phyloP scores from a whole-genome alignment of 2,329 filamentous ascomycete species.

The Stylonectria norvegica region DNA sequence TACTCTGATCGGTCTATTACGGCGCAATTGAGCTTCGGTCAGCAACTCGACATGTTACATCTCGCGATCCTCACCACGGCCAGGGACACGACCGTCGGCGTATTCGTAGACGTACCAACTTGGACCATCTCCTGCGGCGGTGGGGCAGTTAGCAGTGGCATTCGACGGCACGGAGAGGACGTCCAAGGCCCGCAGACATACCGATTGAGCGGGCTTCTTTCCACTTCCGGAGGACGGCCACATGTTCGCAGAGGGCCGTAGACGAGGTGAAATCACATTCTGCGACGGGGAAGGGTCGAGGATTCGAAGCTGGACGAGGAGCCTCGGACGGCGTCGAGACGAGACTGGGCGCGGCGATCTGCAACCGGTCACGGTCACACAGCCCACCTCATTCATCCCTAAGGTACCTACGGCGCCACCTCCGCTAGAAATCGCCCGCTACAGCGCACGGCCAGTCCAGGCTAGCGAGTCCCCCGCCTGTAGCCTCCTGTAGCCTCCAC shows the following conservation, averaged over 20 bases:
- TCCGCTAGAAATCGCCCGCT: too few relatives aligned
- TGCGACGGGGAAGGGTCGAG: slow-evolving; percentile 28
- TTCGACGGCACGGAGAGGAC: too few relatives aligned
- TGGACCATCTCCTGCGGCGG: slow-evolving; percentile 92
- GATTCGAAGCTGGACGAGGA: slow-evolving; percentile 15
- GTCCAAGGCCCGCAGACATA: too few relatives aligned
- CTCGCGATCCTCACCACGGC: slow-evolving; percentile 9
- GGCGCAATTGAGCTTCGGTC: slow-evolving; percentile 22
- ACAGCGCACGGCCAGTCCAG: too few relatives aligned
- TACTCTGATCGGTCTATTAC: slow-evolving; percentile 61
- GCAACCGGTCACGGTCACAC: neutral
- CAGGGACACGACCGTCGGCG: slow-evolving; percentile 9
- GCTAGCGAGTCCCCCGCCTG: too few relatives aligned
- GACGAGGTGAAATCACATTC: slow-evolving; percentile 29
- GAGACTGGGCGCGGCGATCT: neutral
- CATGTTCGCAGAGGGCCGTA: slow-evolving; percentile 44
- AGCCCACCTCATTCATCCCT: too few relatives aligned
- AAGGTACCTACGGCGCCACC: too few relatives aligned
- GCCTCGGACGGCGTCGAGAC: slow-evolving; percentile 8
- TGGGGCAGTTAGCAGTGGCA: slow-evolving; percentile 35
- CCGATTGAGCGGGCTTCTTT: slow-evolving; percentile 71
- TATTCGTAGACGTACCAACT: slow-evolving; percentile 89
- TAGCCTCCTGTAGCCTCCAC: too few relatives aligned
- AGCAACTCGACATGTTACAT: slow-evolving; percentile 20
- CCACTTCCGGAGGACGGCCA: slow-evolving; percentile 62